Conservation (phyloP, 140 eudicot species). For the Erigeron philadelphicus region DNA sequence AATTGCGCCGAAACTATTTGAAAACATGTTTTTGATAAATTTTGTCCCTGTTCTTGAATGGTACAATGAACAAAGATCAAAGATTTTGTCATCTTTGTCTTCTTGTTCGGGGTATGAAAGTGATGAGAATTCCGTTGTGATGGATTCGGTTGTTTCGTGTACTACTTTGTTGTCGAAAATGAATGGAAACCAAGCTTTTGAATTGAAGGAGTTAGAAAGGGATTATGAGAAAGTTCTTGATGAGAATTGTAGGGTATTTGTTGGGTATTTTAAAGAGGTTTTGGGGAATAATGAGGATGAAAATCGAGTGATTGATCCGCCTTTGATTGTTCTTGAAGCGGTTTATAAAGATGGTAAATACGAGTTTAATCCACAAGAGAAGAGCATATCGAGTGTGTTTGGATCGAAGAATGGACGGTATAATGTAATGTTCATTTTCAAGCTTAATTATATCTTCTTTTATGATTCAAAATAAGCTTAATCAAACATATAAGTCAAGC, state of each 20-base stretch:
- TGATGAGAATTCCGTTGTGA: constrained; percentile 45
- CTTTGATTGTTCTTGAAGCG: constrained; percentile 40
- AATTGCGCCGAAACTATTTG: constrained; percentile 57
- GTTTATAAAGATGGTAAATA: constrained; percentile 15
- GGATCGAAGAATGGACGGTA: constrained; percentile 68
- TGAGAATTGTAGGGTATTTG: constrained; percentile 58
- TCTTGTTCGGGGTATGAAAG: constrained; percentile 38
- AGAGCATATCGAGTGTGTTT: constrained; percentile 29
- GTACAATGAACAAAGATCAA: constrained; percentile 50
- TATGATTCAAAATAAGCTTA: constrained; percentile 12
- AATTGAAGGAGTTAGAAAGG: constrained; percentile 66
- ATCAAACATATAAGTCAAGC: neutral
- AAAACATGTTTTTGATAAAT: constrained; percentile 53
- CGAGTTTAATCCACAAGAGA: constrained; percentile 28
- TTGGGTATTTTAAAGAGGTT: constrained; percentile 49
- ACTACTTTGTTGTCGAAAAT: constrained; percentile 46
- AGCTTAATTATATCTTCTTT: constrained; percentile 14
- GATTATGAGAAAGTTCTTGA: constrained; percentile 64
- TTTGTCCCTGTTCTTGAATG: constrained; percentile 57
- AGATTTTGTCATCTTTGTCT: constrained; percentile 40
- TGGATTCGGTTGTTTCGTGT: constrained; percentile 44
- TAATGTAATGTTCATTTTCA: constrained; percentile 61
- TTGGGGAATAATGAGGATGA: constrained; percentile 40
- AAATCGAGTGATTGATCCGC: constrained; percentile 36
- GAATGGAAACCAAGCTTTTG: constrained; percentile 56